Percentiles rank a stretch among this genome's conserved stretches.
Evolutionary conservation across 345 rosid genomes (phyloP).

Genomic region (Arabis hirsuta): DNA sequence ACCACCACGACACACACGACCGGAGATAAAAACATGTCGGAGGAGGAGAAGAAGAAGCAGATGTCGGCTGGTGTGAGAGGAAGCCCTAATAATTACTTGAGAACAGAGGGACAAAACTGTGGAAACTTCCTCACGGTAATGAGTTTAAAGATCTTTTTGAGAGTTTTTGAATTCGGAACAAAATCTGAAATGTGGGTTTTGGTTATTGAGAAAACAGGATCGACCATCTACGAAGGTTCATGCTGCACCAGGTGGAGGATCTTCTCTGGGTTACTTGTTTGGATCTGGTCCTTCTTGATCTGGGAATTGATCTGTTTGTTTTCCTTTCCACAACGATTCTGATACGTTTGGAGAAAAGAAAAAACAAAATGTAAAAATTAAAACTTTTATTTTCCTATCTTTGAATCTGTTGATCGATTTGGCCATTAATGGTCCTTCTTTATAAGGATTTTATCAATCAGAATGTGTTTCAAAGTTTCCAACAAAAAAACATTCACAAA

Average conservation of each 20-base stretch:
- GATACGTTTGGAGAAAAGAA: background rate
- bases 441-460: constrained; percentile 5
- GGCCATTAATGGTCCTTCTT: constrained; percentile 2
- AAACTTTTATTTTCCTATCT: constrained; percentile 16
- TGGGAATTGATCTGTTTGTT: constrained; percentile 13
- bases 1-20: constrained; percentile 41
- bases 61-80: constrained; percentile 73
- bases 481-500: no score
- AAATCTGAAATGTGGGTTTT: background rate
- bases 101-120: constrained; percentile 83
- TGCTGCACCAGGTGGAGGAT: constrained; percentile 64
- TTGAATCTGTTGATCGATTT: constrained; percentile 27
- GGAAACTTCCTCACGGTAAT: constrained; percentile 84
- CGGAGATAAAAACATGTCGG: constrained; percentile 46
- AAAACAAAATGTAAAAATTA: constrained; percentile 15
- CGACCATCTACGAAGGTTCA: constrained; percentile 64
- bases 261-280: constrained; percentile 60
- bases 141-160: background rate
- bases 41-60: constrained; percentile 47
- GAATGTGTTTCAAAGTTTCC: background rate
- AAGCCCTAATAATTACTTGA: constrained; percentile 69
- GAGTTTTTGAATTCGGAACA: background rate
- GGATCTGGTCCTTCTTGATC: constrained; percentile 43
- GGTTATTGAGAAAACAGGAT: constrained; percentile 43
- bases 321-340: background rate